Evolutionary conservation across 2,329 filamentous ascomycete species (phyloP), one percentile per base, ranked within the genome.

Genomic region (Hypoxylon sp.): DNA sequence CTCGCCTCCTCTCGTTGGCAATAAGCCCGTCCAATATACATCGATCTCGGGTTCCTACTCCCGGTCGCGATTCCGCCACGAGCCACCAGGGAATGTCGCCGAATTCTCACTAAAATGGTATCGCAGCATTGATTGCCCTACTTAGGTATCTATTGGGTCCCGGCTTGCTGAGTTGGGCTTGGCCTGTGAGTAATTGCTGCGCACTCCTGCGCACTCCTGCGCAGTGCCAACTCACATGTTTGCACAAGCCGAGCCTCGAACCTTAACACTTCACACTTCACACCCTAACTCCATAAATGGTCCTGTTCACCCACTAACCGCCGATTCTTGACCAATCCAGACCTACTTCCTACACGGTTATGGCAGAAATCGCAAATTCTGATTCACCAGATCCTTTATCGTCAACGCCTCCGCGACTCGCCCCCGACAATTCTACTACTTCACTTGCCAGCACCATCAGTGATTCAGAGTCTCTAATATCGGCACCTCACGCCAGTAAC

Each of bases 281-380:
- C 7, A 21, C 21, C 13, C 29, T 42, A 35, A 13, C n/a, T 29
- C 35, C 15, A 19, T 37, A 39, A 17, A 10, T 29, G n/a, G 27
- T 10, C 17, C 10, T 54, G 31, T 32, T 55, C 37, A 52, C 37
- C 24, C 32, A 55, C 51, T 67, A 24, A 61, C 55, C 21, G 50
- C 44, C 13, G 13, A 56, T 3, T 11, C 21, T 62, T 35, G 11
- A 27, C 39, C 57, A 48, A 53, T 31, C 17, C 27, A 65, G 39
- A 51, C n/a, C 6, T n/a, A 52, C 37, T 39, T 52, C 4, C 31
- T n/a, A 6, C 27, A 17, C 29, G 46, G 50, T 35, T 61, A 75
- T 75, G 74, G 72, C 67, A 53, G 74, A 75, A 67, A 66, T 72
- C 35, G 35, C 59, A 35, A 48, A 72, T 58, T 74, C 72, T n/a